These are phyloP conservation scores for Fusarium sp. DNA, from an alignment of 2,329 filamentous ascomycete species.

Conservation along the genomic window DNA sequence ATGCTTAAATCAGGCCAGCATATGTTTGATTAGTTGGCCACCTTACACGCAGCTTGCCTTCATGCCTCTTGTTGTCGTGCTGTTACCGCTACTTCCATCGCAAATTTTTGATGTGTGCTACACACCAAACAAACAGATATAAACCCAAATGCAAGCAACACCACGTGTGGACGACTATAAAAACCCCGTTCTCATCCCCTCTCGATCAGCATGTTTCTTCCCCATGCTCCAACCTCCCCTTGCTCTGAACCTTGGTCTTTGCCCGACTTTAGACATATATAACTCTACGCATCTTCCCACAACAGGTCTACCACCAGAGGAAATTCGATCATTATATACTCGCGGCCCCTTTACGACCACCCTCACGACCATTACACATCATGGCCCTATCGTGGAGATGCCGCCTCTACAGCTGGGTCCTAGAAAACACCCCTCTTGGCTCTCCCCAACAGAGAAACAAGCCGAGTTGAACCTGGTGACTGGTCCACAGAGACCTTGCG, in stretches of 20 bases:
- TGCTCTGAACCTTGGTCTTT: background rate
- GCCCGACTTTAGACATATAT: background rate
- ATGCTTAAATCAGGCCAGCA: background rate
- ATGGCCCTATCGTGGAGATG: too few relatives aligned
- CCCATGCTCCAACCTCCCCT: background rate
- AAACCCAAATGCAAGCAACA: background rate
- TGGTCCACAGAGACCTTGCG: background rate
- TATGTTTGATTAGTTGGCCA: background rate
- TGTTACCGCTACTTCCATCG: background rate
- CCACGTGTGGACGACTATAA: background rate
- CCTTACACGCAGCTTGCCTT: background rate
- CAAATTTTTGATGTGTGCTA: background rate
- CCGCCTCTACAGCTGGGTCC: too few relatives aligned
- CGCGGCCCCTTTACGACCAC: background rate
- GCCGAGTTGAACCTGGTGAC: background rate
- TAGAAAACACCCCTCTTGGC: too few relatives aligned
- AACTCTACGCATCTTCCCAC: background rate
- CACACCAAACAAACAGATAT: background rate
- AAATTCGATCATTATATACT: background rate
- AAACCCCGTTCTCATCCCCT: background rate
- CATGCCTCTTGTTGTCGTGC: background rate
- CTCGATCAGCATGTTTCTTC: background rate
- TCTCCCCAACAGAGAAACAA: background rate
- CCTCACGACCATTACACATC: too few relatives aligned
- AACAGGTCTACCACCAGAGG: background rate